Evolutionary conservation across 1,284 basidiomycete genomes (phyloP).

Genomic region (Neonothopanus nambi): DNA sequence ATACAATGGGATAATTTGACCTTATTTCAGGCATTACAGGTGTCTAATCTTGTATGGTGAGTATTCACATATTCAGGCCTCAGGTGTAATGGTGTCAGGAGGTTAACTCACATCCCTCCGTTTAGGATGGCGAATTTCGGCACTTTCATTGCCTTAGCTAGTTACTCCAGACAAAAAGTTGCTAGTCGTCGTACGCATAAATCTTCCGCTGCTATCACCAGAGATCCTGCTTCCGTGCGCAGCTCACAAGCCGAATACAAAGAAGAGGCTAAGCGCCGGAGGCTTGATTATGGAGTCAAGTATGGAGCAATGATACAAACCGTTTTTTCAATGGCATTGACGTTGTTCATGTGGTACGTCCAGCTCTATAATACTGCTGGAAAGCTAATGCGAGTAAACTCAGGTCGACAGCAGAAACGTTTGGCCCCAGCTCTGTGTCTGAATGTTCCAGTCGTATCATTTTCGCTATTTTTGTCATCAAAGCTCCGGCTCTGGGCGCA

Average conservation of each 20-base stretch:
- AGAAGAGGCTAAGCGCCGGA: slow-evolving; percentile 13
- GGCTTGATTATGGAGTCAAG: slow-evolving; percentile 34
- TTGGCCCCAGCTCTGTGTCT: slow-evolving; percentile 29
- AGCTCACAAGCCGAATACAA: background rate
- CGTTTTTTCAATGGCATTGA: slow-evolving; percentile 37
- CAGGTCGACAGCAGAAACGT: slow-evolving; percentile 26
- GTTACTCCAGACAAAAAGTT: slow-evolving; percentile 38
- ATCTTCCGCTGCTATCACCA: no score
- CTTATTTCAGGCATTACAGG: slow-evolving; percentile 37
- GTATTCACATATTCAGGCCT: no score
- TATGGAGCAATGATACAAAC: slow-evolving; percentile 39
- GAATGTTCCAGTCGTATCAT: slow-evolving; percentile 9
- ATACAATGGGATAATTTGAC: slow-evolving; percentile 32
- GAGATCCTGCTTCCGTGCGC: no score
- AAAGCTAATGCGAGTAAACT: background rate
- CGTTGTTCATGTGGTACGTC: slow-evolving; percentile 38
- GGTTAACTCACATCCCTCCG: background rate
- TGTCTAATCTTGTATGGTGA: slow-evolving; percentile 42
- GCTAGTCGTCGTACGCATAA: slow-evolving; percentile 19
- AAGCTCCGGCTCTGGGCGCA: slow-evolving; percentile 28
- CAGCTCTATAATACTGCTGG: background rate
- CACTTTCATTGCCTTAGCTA: slow-evolving; percentile 38
- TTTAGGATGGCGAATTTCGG: slow-evolving; percentile 42
- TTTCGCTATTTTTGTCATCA: slow-evolving; percentile 36
- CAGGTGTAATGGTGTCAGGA: background rate